Percentiles rank a stretch among this genome's conserved stretches.
These are phyloP conservation scores for Diaporthe velutina DNA, from an alignment of 2,329 filamentous ascomycete species.

Conservation along the genomic window DNA sequence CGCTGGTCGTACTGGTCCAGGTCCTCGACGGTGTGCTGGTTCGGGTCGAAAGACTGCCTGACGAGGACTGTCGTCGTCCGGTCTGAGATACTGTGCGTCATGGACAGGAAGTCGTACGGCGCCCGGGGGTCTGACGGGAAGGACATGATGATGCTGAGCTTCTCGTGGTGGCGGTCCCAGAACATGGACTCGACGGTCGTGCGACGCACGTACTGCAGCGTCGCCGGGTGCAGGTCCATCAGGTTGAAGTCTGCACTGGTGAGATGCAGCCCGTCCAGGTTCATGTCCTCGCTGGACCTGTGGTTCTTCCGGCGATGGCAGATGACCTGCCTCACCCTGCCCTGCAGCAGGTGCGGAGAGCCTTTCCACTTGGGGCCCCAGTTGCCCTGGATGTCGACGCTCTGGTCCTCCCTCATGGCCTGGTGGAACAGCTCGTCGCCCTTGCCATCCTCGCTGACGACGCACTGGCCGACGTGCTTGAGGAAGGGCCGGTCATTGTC, in stretches of 20 bases:
- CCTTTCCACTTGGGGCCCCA: conserved; percentile 26
- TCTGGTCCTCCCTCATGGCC: conserved; percentile 49
- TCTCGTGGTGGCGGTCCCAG: conserved; percentile 54
- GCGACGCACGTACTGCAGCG: conserved; percentile 54
- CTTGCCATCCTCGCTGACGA: conserved; percentile 49
- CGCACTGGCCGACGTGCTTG: conserved; percentile 49
- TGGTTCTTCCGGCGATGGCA: conserved; percentile 52
- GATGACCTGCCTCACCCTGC: conserved; percentile 53
- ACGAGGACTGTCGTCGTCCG: conserved; percentile 56
- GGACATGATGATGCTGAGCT: conserved; percentile 56
- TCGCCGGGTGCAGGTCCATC: conserved; percentile 55
- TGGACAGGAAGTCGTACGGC: conserved; percentile 61
- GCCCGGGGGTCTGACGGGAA: conserved; percentile 59
- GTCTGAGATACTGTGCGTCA: conserved; percentile 57
- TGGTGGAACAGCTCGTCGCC: conserved; percentile 50
- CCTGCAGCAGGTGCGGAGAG: conserved; percentile 45
- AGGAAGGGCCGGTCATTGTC: conserved; percentile 35
- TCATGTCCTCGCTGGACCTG: conserved; percentile 43
- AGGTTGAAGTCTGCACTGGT: conserved; percentile 51
- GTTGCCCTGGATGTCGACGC: conserved; percentile 47
- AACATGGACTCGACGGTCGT: conserved; percentile 56
- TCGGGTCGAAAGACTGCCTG: conserved; percentile 58
- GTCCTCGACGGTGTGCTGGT: conserved; percentile 56
- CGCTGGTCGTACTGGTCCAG: conserved; percentile 61
- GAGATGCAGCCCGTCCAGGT: conserved; percentile 53